Percentiles rank a stretch among this genome's conserved stretches.
phyloP scores from a whole-genome alignment of 768 basidiomycete genomes.

The Boletus sensibilis region DNA sequence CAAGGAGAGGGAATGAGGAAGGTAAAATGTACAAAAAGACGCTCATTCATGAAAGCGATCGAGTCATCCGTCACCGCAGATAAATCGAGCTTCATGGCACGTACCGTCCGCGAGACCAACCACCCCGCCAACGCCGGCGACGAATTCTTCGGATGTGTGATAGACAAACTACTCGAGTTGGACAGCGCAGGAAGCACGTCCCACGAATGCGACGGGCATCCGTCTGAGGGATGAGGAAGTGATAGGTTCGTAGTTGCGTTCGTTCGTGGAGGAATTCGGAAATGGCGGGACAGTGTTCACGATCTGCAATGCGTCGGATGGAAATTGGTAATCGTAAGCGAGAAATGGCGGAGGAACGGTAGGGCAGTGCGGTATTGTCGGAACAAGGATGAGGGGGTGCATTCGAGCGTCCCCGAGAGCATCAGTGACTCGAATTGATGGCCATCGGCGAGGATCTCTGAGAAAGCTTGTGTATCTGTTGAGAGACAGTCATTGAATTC shows the following conservation, averaged over 20 bases:
- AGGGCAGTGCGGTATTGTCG: constrained; percentile 42
- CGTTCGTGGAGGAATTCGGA: constrained; percentile 64
- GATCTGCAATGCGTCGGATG: constrained; percentile 47
- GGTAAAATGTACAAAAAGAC: not conserved
- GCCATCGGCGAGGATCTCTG: constrained; percentile 61
- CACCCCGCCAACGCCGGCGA: constrained; percentile 65
- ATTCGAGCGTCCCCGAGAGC: constrained; percentile 55
- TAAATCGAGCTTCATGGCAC: constrained; percentile 46
- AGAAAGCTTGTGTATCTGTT: constrained; percentile 47
- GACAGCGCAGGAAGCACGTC: constrained; percentile 62
- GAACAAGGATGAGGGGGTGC: constrained; percentile 50
- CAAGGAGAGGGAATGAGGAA: no score
- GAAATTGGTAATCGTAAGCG: constrained; percentile 47
- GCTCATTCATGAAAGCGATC: constrained; percentile 41
- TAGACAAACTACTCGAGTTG: constrained; percentile 51
- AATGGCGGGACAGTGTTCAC: constrained; percentile 67
- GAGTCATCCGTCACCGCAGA: constrained; percentile 40
- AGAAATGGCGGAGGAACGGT: constrained; percentile 66
- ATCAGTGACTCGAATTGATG: constrained; percentile 64
- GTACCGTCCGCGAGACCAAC: constrained; percentile 58
- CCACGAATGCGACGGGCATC: constrained; percentile 58
- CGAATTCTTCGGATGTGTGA: constrained; percentile 64
- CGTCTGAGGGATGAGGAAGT: constrained; percentile 43
- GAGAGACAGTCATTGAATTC: constrained; percentile 60
- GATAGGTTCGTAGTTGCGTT: constrained; percentile 49